Conservation (phyloP, 1,284 basidiomycete genomes). For the Fomitopsis betulina region DNA sequence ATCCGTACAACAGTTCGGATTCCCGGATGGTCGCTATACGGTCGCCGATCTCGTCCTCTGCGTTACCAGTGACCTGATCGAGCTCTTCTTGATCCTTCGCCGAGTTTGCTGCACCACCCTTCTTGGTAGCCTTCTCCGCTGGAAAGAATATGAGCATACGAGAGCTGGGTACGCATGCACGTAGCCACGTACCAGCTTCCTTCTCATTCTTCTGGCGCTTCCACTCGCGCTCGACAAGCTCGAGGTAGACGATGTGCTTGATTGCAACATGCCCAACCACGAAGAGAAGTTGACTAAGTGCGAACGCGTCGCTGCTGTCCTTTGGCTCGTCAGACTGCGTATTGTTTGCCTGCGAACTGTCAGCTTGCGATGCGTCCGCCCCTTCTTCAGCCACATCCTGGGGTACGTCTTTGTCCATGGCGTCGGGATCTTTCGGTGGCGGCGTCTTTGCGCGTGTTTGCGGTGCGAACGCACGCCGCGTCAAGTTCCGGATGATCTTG, state of each 20-base stretch:
- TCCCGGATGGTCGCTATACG: slow-evolving; percentile 82
- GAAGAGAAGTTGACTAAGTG: slow-evolving; percentile 89
- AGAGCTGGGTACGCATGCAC: not conserved
- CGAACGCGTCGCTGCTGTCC: slow-evolving; percentile 77
- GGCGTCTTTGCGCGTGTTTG: slow-evolving; percentile 17
- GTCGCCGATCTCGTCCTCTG: slow-evolving; percentile 98
- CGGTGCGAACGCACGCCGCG: slow-evolving; percentile 63
- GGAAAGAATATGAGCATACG: not conserved
- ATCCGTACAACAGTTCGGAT: slow-evolving; percentile 83
- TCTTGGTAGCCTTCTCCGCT: slow-evolving; percentile 39
- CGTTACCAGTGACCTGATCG: slow-evolving; percentile 96
- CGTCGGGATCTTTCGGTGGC: slow-evolving; percentile 34
- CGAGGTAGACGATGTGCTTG: slow-evolving; percentile 96
- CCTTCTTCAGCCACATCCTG: slow-evolving; percentile 12
- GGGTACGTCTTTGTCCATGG: slow-evolving; percentile 48
- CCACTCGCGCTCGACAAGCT: slow-evolving; percentile 95
- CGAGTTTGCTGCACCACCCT: slow-evolving; percentile 33
- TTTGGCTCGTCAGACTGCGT: slow-evolving; percentile 30
- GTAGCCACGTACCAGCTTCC: slow-evolving; percentile 54
- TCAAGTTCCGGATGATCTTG: slow-evolving; percentile 79
- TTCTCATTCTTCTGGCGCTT: slow-evolving; percentile 94
- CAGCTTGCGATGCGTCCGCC: not conserved
- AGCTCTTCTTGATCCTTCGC: slow-evolving; percentile 83
- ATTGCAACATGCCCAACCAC: slow-evolving; percentile 95
- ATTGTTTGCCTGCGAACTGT: not conserved